Percentiles rank a stretch among this genome's conserved stretches.
phyloP scores from a whole-genome alignment of 495 filamentous ascomycete species.

The Sphaerosporella brunnea region DNA sequence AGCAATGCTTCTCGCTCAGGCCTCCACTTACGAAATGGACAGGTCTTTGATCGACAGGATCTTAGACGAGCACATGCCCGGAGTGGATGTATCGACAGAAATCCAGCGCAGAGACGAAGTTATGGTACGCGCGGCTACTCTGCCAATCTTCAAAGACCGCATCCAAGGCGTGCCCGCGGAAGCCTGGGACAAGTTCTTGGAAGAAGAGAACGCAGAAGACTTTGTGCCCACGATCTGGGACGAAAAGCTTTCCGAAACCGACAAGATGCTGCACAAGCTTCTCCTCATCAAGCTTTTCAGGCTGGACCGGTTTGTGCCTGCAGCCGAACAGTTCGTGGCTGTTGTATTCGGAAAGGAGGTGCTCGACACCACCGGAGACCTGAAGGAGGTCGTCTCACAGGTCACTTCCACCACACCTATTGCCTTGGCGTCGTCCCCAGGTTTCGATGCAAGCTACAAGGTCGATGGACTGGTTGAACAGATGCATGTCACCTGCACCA shows the following conservation, averaged over 20 bases:
- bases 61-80: conserved; percentile 58
- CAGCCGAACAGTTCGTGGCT: conserved; percentile 75
- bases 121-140: conserved; percentile 46
- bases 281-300: conserved; percentile 87
- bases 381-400: conserved; percentile 68
- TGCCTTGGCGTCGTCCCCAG: conserved; percentile 78
- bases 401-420: conserved; percentile 73
- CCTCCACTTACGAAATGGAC: conserved; percentile 85
- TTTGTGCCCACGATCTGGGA: conserved; percentile 66
- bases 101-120: conserved; percentile 47
- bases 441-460: conserved; percentile 97
- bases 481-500: conserved; percentile 63
- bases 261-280: conserved; percentile 67
- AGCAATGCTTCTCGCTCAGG: conserved; percentile 91
- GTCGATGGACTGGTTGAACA: conserved; percentile 86
- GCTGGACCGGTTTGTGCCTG: conserved; percentile 83
- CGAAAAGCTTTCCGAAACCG: conserved; percentile 40
- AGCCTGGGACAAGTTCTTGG: conserved; percentile 64
- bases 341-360: conserved; percentile 73
- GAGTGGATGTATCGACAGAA: conserved; percentile 58
- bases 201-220: conserved; percentile 75
- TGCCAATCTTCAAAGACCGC: conserved; percentile 56
- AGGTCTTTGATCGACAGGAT: conserved; percentile 70
- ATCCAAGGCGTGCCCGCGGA: conserved; percentile 41
- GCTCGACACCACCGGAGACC: conserved; percentile 63